Conservation (phyloP, 441 rosid species). For the Erysimum cheiri region DNA sequence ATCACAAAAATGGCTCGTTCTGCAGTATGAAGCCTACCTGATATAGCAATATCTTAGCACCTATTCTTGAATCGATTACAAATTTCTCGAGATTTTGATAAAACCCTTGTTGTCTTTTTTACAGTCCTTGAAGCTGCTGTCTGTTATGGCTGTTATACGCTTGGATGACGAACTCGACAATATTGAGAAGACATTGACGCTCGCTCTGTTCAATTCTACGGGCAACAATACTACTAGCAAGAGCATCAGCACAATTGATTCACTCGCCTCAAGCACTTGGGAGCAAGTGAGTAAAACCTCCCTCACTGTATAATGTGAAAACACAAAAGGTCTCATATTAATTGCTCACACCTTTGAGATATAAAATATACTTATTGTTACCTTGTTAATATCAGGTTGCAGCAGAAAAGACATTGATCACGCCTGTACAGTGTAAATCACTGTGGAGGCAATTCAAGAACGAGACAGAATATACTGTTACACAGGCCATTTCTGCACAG, state of each 20-base stretch:
- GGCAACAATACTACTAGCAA: constrained; percentile 52
- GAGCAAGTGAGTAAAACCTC: constrained; percentile 65
- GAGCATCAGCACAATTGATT: constrained; percentile 65
- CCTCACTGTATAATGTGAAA: constrained; percentile 2
- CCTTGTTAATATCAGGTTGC: constrained; percentile 62
- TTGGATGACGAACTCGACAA: constrained; percentile 76
- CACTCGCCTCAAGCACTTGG: constrained; percentile 96
- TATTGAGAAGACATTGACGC: constrained; percentile 66
- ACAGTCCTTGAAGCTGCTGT: constrained; percentile 91
- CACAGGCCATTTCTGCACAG: constrained; percentile 99
- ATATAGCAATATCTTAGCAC: constrained; percentile 24
- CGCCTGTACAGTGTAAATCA: constrained; percentile 96
- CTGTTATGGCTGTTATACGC: constrained; percentile 87
- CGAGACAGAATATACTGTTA: constrained; percentile 90
- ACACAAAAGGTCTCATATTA: constrained; percentile 2
- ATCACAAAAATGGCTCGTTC: constrained; percentile 94
- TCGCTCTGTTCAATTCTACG: constrained; percentile 62
- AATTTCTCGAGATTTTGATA: constrained; percentile 36
- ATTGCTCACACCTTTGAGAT: constrained; percentile 15
- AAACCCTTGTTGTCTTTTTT: constrained; percentile 28
- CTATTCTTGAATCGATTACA: not conserved
- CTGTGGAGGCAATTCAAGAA: constrained; percentile 97
- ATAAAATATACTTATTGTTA: not conserved
- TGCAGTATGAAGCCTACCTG: constrained; percentile 61
- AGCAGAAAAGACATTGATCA: constrained; percentile 76